Evolutionary conservation across 257 asterid genomes (phyloP).

Genomic region (Solanum rostratum): DNA sequence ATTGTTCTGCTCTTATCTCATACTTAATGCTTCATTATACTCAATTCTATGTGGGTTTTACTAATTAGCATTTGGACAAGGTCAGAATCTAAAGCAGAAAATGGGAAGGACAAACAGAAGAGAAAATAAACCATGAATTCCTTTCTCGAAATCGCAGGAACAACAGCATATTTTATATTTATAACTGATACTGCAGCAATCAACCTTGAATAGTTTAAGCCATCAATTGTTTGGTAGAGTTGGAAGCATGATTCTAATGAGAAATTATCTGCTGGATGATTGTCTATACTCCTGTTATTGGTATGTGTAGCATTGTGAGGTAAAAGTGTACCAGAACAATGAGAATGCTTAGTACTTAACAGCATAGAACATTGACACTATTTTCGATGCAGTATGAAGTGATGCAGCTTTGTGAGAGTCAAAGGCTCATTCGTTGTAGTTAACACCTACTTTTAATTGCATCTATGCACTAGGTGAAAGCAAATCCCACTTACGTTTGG

Average conservation of each 20-base stretch:
- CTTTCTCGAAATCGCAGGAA: neutral
- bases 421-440: neutral
- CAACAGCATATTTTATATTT: neutral
- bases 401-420: neutral
- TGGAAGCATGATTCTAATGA: neutral
- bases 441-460: neutral
- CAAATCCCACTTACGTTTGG: neutral
- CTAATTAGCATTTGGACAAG: neutral
- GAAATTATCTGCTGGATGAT: neutral
- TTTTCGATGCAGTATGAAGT: neutral
- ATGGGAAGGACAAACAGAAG: neutral
- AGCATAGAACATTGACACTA: neutral
- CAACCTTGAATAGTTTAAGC: neutral
- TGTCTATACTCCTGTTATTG: neutral
- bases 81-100: neutral
- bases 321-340: neutral
- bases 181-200: neutral
- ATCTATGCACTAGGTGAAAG: neutral
- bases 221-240: neutral
- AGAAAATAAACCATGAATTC: neutral
- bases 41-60: neutral
- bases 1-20: neutral
- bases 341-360: neutral
- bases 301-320: neutral
- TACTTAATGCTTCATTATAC: conserved; percentile 4